These are phyloP conservation scores for Athelia psychrophila DNA, from an alignment of 1,284 basidiomycete species.

Conservation along the genomic window DNA sequence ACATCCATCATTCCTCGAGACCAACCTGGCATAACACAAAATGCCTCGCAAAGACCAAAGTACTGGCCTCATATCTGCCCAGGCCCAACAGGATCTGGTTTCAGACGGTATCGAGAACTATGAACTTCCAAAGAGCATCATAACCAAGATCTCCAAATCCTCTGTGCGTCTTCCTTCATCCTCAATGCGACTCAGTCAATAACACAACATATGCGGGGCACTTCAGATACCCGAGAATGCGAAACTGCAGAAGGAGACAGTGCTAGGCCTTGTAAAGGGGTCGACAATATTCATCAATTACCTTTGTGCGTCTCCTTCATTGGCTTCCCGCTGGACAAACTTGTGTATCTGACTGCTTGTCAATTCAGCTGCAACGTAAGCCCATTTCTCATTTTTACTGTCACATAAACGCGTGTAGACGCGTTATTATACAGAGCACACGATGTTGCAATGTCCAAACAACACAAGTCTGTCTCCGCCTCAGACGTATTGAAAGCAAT, in stretches of 20 bases:
- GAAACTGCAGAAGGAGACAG: constrained; percentile 86
- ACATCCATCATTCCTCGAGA: no score
- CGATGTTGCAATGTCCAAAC: constrained; percentile 79
- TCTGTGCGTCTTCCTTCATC: constrained; percentile 40
- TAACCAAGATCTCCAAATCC: constrained; percentile 82
- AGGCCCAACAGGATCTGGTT: constrained; percentile 71
- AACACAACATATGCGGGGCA: not conserved
- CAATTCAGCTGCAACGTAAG: constrained; percentile 65
- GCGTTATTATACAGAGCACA: constrained; percentile 59
- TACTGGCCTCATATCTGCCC: constrained; percentile 53
- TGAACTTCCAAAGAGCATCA: constrained; percentile 79
- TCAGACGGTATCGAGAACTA: constrained; percentile 84
- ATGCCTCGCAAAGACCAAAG: constrained; percentile 66
- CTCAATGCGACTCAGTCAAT: not conserved
- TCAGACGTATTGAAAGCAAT: constrained; percentile 87
- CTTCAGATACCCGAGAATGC: constrained; percentile 77
- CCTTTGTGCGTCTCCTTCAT: constrained; percentile 57
- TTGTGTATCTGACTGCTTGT: not conserved
- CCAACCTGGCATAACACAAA: not conserved
- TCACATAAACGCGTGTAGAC: constrained; percentile 10
- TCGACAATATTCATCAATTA: constrained; percentile 93
- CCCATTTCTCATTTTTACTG: not conserved
- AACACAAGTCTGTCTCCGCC: constrained; percentile 86
- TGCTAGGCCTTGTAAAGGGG: constrained; percentile 77
- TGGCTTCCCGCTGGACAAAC: no score